A percentile compares a stretch with the other conserved stretches of the same genome.
These are phyloP conservation scores for Salvia sclarea DNA, from an alignment of 305 asterid genomes.

Conservation along the genomic window DNA sequence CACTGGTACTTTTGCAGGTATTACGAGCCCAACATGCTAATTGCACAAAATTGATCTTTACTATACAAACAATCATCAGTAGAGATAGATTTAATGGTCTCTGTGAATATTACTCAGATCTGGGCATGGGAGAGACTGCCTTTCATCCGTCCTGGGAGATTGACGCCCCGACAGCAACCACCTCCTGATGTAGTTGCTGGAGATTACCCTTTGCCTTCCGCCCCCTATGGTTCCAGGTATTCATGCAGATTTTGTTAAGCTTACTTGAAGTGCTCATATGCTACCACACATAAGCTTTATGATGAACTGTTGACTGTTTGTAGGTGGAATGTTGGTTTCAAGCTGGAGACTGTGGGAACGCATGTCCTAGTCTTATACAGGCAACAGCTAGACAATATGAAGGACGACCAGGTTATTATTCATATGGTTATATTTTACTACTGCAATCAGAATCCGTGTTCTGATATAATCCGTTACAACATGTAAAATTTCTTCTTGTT, in stretches of 20 bases:
- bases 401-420: slow-evolving; percentile 58
- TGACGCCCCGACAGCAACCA: slow-evolving; percentile 49
- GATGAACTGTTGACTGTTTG: slow-evolving; percentile 20
- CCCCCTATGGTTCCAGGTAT: slow-evolving; percentile 37
- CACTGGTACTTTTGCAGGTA: slow-evolving; percentile 72
- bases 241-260: slow-evolving; percentile 17
- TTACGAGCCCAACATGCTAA: slow-evolving; percentile 4
- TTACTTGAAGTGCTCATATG: slow-evolving; percentile 2
- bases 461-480: not conserved
- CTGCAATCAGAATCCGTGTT: slow-evolving; percentile 7
- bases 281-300: not conserved
- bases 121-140: slow-evolving; percentile 80
- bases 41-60: slow-evolving; percentile 23
- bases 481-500: slow-evolving; percentile 35
- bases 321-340: slow-evolving; percentile 71
- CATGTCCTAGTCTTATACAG: slow-evolving; percentile 60
- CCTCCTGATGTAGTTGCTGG: slow-evolving; percentile 44
- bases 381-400: slow-evolving; percentile 62
- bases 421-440: not conserved
- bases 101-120: slow-evolving; percentile 38
- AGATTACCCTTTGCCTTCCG: slow-evolving; percentile 44
- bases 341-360: slow-evolving; percentile 61
- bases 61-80: not conserved
- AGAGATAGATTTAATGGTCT: slow-evolving; percentile 24
- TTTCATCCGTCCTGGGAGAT: slow-evolving; percentile 59